Evolutionary conservation across 345 rosid genomes (phyloP).

Genomic region (Balakata baccata): DNA sequence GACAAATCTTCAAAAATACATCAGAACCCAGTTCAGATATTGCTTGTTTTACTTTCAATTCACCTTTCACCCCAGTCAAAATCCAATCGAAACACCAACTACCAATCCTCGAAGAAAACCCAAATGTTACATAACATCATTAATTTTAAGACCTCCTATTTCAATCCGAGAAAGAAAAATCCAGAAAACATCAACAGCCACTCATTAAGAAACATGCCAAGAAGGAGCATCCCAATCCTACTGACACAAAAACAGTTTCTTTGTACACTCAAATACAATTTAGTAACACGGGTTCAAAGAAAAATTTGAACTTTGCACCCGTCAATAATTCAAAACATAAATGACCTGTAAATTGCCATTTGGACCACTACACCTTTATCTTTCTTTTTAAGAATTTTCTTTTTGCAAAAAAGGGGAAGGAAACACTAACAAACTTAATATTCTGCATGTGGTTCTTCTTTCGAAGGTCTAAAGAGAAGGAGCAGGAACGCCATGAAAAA

Average conservation of each 20-base stretch:
- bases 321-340: constrained; percentile 10
- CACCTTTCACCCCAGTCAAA: constrained; percentile 19
- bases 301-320: constrained; percentile 14
- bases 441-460: constrained; percentile 17
- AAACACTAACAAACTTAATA: neutral
- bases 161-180: neutral
- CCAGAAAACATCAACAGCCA: constrained; percentile 17
- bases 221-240: constrained; percentile 16
- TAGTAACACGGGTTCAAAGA: constrained; percentile 27
- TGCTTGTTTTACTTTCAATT: constrained; percentile 13
- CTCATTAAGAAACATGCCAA: constrained; percentile 8
- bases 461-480: constrained; percentile 13
- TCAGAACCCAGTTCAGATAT: constrained; percentile 22
- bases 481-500: neutral
- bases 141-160: neutral
- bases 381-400: neutral
- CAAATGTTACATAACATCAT: neutral
- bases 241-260: constrained; percentile 19
- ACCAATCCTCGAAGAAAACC: neutral
- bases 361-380: constrained; percentile 4
- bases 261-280: constrained; percentile 31
- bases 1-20: constrained; percentile 18
- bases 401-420: neutral
- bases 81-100: constrained; percentile 17
- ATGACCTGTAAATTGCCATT: constrained; percentile 28